Evolutionary conservation across 1,284 basidiomycete species (phyloP), one percentile per base, ranked within the genome.

Genomic region (Cryptococcus sp.): DNA sequence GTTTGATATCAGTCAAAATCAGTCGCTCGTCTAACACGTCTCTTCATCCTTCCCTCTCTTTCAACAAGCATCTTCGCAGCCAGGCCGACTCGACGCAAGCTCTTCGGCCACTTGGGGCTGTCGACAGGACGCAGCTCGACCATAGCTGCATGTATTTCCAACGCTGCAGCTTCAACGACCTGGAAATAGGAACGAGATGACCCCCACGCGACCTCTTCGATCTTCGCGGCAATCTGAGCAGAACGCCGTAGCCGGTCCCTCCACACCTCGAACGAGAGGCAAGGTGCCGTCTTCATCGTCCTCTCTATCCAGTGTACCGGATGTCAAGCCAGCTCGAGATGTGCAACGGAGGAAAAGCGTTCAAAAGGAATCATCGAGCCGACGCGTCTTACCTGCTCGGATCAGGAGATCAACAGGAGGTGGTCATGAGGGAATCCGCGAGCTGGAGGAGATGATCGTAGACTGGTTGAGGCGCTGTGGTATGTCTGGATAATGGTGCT

Each of bases 361-460:
- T n/a, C n/a, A n/a, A n/a, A n/a, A n/a, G n/a, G n/a, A 52, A 54
- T 23, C 56, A 24, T 12, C 52, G 45, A 35, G 43, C 46, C 22
- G 45, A 51, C 16, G 88, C 69, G 82, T 89, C 38, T 74, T 87
- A 45, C 87, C 87, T 28, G 80, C 85, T 65, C 81, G 88, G 58
- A 80, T 84, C 48, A 79, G 86, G 57, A 80, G 87, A 50, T 84
- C 86, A 43, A 85, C 85, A 4, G 83, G 84, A 33, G 84, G 83
- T 2, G 72, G 73, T 32, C 80, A 59, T 21, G 69, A 71, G 41
- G 65, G 66, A 5, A 65, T 69, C n/a, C 50, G 82, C 65, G 86
- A 89, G 56, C 74, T 84, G 24, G 89, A 93, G 75, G 66, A 82
- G 53, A 84, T 88, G 81, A 85, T 93, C 65, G 72, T 90, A 54